Evolutionary conservation across 1,139 yeast species (phyloP), one percentile per base, ranked within the genome.

Genomic region (Pichia sp.): DNA sequence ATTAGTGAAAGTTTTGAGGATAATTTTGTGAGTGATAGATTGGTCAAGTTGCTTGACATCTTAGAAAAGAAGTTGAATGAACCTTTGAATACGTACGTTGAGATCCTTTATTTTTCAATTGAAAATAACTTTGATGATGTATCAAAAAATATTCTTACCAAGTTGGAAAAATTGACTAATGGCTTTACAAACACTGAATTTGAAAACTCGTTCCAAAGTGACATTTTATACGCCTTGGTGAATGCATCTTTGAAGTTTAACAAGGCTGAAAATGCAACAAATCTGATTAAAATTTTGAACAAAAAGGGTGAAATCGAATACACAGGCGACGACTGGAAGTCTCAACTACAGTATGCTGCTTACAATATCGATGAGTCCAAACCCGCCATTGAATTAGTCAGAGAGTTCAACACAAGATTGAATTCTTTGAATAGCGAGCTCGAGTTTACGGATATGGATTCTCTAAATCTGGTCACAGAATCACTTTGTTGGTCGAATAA

Each of bases 401-500:
- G 47, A 4, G 39, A 47, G 2, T 36, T 49, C 23, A 57, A 57
- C 36, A 4, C 33, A 3, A 46, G 44, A n/a, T 37, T 57, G n/a
- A 37, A 45, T 9, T 34, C 32, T 23, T 37, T 49, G 16, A 38
- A 44, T 5, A 48, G 46, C 33, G 56, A 56, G 36, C 52, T 39
- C 33, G 39, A 43, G 36, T 48, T 56, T 36, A 49, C 47, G n/a
- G 56, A 53, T 41, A 46, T 44, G 1, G 55, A 52, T 10, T 45
- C 58, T 1, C 58, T 52, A 44, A 61, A 62, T 42, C 36, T 41
- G 27, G 41, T 55, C 3, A 35, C 61, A 23, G 57, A 56, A 33
- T 49, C 56, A 2, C 46, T 59, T 26, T 54, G 63, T 35, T 59
- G 53, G 47, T 55, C 63, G 2, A 40, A 52, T 4, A 61, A 58